These are phyloP conservation scores for Anthostomella pinea DNA, from an alignment of 2,329 filamentous ascomycete genomes.

Conservation along the genomic window DNA sequence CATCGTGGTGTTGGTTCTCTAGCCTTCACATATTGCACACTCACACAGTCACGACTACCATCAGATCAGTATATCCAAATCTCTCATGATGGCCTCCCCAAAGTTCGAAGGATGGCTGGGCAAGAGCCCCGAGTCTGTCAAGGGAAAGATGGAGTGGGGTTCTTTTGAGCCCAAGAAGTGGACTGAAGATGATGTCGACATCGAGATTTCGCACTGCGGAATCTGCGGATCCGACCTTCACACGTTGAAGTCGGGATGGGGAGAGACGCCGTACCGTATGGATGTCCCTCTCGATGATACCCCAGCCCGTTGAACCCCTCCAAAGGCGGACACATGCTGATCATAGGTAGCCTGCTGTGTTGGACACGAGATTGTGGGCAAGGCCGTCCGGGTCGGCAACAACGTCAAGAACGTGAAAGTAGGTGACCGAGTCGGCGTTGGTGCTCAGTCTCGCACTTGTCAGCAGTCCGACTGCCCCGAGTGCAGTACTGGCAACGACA, in stretches of 20 bases:
- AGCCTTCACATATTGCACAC: too few species aligned
- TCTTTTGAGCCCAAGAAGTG: constrained; percentile 62
- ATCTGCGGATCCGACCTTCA: constrained; percentile 64
- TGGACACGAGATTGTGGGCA: constrained; percentile 65
- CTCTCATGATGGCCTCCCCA: constrained; percentile 15
- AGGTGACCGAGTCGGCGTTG: constrained; percentile 40
- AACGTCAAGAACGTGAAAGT: constrained; percentile 48
- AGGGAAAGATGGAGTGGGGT: constrained; percentile 54
- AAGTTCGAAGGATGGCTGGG: constrained; percentile 54
- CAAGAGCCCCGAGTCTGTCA: constrained; percentile 35
- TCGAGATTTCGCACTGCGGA: constrained; percentile 63
- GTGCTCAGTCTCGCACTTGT: constrained; percentile 58
- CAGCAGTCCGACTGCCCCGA: constrained; percentile 41
- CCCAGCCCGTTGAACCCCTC: too few species aligned
- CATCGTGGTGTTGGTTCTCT: too few species aligned
- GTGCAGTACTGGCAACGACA: constrained; percentile 39
- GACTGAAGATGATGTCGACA: constrained; percentile 64
- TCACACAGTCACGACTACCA: too few species aligned
- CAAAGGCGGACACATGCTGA: too few species aligned
- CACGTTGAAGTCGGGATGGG: constrained; percentile 54
- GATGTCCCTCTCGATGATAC: constrained; percentile 5
- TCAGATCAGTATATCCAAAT: too few species aligned
- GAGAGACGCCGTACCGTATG: constrained; percentile 38
- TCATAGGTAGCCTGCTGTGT: constrained; percentile 45
- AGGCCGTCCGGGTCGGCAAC: constrained; percentile 57